Evolutionary conservation across 2,329 filamentous ascomycete genomes (phyloP).

Genomic region (Bretziella fagacearum): DNA sequence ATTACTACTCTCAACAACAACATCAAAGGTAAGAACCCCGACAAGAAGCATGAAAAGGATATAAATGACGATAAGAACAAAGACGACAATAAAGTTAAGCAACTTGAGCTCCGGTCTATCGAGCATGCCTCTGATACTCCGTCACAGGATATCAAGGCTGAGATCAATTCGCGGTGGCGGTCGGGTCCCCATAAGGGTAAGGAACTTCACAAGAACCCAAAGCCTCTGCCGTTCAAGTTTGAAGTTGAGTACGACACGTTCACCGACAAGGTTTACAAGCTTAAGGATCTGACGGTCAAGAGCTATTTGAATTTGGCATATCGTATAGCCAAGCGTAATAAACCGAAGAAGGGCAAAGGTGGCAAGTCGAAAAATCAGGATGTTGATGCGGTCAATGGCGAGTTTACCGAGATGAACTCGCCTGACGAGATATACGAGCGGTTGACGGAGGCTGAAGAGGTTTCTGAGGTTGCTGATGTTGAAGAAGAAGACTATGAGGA

Average conservation of each 20-base stretch:
- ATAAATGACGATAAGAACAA: constrained; percentile 17
- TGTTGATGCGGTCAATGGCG: neutral
- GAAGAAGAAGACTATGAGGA: constrained; percentile 16
- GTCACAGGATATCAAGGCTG: constrained; percentile 16
- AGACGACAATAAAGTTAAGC: neutral
- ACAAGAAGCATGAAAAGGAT: constrained; percentile 19
- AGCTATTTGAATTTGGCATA: constrained; percentile 67
- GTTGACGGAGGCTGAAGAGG: neutral
- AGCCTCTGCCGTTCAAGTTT: constrained; percentile 50
- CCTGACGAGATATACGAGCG: neutral
- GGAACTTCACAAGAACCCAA: constrained; percentile 34
- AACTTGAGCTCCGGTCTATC: constrained; percentile 10
- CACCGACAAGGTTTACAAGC: constrained; percentile 54
- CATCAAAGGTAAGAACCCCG: constrained; percentile 22
- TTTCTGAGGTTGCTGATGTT: constrained; percentile 16
- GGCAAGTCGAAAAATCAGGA: neutral
- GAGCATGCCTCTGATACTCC: too few species aligned
- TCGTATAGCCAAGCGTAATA: constrained; percentile 45
- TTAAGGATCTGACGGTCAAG: constrained; percentile 70
- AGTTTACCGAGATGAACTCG: constrained; percentile 3
- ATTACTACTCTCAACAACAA: constrained; percentile 78
- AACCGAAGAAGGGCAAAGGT: constrained; percentile 13
- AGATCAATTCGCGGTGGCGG: constrained; percentile 36
- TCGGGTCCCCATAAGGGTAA: constrained; percentile 46
- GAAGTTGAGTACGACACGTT: constrained; percentile 78